Conservation (phyloP, 345 rosid genomes). For the Salix udensis region DNA sequence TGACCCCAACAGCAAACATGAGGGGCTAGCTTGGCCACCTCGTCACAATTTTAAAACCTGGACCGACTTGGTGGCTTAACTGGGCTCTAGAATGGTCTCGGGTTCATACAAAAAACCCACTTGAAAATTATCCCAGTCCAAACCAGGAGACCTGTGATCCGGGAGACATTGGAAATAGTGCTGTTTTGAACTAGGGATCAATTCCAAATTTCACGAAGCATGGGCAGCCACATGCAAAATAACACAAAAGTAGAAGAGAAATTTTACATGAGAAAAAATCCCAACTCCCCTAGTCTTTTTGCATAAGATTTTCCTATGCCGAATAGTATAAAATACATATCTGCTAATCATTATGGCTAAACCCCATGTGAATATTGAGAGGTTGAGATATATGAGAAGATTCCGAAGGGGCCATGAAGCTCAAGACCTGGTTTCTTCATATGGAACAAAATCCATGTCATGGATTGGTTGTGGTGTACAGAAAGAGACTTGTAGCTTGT, state of each 20-base stretch:
- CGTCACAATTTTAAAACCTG: no score
- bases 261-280: no score
- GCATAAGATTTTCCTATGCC: background rate
- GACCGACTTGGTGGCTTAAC: no score
- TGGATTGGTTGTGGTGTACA: conserved; percentile 49
- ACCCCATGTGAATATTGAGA: conserved; percentile 39
- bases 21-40: background rate
- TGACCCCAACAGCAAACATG: background rate
- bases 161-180: no score
- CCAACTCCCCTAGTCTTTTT: background rate
- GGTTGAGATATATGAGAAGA: conserved; percentile 45
- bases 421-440: conserved; percentile 70
- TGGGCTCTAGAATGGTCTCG: no score
- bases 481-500: conserved; percentile 62
- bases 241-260: no score
- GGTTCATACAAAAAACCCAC: no score
- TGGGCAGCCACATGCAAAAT: no score
- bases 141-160: no score
- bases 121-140: no score
- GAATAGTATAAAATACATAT: background rate
- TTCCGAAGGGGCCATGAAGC: conserved; percentile 54
- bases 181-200: no score
- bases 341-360: conserved; percentile 23
- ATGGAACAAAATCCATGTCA: conserved; percentile 70
- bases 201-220: no score